A percentile compares a stretch with the other conserved stretches of the same genome.
Conservation (phyloP, 352 stramenopile species). For the Phytophthora crassamura region DNA sequence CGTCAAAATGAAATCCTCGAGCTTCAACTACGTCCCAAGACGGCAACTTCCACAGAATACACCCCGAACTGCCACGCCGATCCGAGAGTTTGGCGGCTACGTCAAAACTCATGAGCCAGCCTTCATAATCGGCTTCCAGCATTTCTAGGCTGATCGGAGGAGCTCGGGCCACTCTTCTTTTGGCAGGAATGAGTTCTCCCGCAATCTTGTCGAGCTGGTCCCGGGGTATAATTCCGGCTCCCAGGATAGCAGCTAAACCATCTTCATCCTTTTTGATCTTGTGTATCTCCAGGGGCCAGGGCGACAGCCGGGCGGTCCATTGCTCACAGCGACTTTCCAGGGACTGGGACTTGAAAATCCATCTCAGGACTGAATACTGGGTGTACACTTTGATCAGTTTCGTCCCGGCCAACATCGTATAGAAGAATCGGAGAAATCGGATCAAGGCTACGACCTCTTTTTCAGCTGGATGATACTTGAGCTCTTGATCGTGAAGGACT, state of each 20-base stretch:
- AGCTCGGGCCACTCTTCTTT: too few relatives aligned
- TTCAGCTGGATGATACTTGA: slow-evolving; percentile 6
- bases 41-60: too few relatives aligned
- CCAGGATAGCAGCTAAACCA: slow-evolving; percentile 7
- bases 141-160: too few relatives aligned
- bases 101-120: too few relatives aligned
- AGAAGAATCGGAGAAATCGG: slow-evolving; percentile 5
- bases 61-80: too few relatives aligned
- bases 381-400: slow-evolving; percentile 6
- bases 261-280: slow-evolving; percentile 2
- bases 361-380: slow-evolving; percentile 2
- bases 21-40: too few relatives aligned
- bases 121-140: too few relatives aligned
- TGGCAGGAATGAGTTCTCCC: slow-evolving; percentile 4
- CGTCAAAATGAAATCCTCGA: too few relatives aligned
- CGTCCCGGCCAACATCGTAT: neutral
- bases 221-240: slow-evolving; percentile 5
- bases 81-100: too few relatives aligned
- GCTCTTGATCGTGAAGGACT: slow-evolving; percentile 9
- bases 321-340: slow-evolving; percentile 10
- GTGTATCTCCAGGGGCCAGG: neutral
- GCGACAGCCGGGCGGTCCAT: neutral
- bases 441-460: slow-evolving; percentile 12
- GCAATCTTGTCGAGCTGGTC: slow-evolving; percentile 3
- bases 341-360: slow-evolving; percentile 6